Evolutionary conservation across 2,329 filamentous ascomycete genomes (phyloP), one percentile per base, ranked within the genome.

Genomic region (Coniochaeta ligniaria): DNA sequence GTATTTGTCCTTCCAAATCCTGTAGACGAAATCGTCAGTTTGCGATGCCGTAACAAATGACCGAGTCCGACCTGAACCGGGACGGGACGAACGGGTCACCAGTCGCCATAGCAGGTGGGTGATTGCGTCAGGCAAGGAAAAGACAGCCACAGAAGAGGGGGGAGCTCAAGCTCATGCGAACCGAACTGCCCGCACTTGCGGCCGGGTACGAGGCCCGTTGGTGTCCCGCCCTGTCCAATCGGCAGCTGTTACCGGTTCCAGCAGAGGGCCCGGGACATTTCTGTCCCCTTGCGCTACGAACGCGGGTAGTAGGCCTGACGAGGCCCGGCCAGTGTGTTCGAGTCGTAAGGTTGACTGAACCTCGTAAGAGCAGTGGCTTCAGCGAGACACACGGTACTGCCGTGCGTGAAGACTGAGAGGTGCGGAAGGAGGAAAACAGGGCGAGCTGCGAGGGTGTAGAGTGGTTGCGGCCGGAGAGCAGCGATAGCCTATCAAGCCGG

Each of bases 1-100:
- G 77, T 98, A 97, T 77, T 98, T 98, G 64, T 96, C 92, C 74
- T 98, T 98, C 92, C 94, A 97, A 71, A 98, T 97, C 93, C 92
- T 96, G 71, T 67, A 58, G 56, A 36, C 28, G 20, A 62, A 33
- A 12, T 31, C 14, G 50, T 28, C 31, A 38, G 26, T 52, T 24
- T 4, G 24, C 22, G 58, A 54, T 36, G 58, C 33, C 59, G 33
- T 57, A 50, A 47, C 33, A 55, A 4, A 58, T 31, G 47, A 52
- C 43, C 43, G 9, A 47, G 20, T 22, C 43, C 20, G 20, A 12
- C 9, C 6, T 24, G 7, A 41, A 47, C 16, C 43, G 43, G 43
- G 43, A 47, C 43, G 43, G 47, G 24, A 52, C 47, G 47, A 47
- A 26, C 9, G 26, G 45, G 24, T 52, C 43, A 47, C 43, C 6